These are phyloP conservation scores for Citrus reticulata DNA, from an alignment of 345 rosid genomes.

Conservation along the genomic window DNA sequence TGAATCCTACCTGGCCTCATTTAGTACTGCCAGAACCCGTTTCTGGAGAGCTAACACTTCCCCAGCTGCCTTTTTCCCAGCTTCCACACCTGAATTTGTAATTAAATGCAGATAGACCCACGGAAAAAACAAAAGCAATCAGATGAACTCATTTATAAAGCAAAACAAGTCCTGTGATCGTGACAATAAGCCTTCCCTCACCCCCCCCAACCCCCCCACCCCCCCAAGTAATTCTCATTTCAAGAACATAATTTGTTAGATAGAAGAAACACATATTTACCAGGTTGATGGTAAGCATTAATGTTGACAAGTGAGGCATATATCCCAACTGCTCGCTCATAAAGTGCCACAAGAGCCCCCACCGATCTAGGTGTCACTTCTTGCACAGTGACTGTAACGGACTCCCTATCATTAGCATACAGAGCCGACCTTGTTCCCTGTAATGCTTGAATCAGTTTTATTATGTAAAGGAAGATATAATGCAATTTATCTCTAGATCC, in stretches of 20 bases:
- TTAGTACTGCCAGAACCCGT: slow-evolving; percentile 86
- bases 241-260: slow-evolving; percentile 1
- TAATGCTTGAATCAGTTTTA: slow-evolving; percentile 21
- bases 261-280: slow-evolving; percentile 36
- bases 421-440: slow-evolving; percentile 98
- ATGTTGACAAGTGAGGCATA: slow-evolving; percentile 82
- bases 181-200: not conserved
- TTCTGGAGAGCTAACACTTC: slow-evolving; percentile 95
- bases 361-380: slow-evolving; percentile 92
- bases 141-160: not conserved
- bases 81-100: slow-evolving; percentile 77
- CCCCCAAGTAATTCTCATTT: not conserved
- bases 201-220: not conserved
- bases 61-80: slow-evolving; percentile 97
- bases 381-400: slow-evolving; percentile 81
- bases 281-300: slow-evolving; percentile 97
- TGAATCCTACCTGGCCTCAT: slow-evolving; percentile 76
- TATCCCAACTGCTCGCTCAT: slow-evolving; percentile 96
- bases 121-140: not conserved
- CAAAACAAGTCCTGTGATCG: not conserved
- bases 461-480: not conserved
- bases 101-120: slow-evolving; percentile 8
- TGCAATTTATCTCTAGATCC: not conserved
- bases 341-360: slow-evolving; percentile 88
- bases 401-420: slow-evolving; percentile 83